Conservation (phyloP, 352 stramenopile species). For the Globisporangium okanoganense region DNA sequence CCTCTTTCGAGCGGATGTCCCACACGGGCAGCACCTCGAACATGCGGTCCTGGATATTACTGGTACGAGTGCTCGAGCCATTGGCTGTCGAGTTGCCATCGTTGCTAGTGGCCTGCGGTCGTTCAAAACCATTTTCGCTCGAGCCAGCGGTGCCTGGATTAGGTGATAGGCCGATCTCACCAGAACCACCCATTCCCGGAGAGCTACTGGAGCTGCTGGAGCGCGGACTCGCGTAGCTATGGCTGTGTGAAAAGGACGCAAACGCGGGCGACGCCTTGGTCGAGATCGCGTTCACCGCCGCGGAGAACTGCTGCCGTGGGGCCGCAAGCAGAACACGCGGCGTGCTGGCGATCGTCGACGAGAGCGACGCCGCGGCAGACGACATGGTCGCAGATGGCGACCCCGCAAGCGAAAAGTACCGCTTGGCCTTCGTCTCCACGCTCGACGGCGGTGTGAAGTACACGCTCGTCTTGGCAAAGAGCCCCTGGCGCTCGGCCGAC, state of each 20-base stretch:
- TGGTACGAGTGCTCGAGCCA: neutral
- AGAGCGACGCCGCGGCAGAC: constrained; percentile 64
- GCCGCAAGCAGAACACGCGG: constrained; percentile 57
- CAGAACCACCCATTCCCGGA: constrained; percentile 2
- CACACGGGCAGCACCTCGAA: constrained; percentile 26
- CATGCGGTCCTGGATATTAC: neutral
- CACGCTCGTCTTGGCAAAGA: constrained; percentile 49
- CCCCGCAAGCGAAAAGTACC: constrained; percentile 51
- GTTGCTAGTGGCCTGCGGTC: neutral
- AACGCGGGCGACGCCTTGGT: constrained; percentile 73
- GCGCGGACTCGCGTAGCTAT: constrained; percentile 14
- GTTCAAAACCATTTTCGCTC: neutral
- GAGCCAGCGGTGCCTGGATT: neutral
- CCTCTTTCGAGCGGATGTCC: constrained; percentile 53
- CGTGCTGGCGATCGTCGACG: constrained; percentile 70
- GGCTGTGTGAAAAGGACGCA: constrained; percentile 40
- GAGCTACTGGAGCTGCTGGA: constrained; percentile 10
- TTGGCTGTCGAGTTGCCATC: neutral
- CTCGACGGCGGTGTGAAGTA: constrained; percentile 64
- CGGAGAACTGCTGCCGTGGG: constrained; percentile 71
- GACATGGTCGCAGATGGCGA: constrained; percentile 69
- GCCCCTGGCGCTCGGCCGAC: constrained; percentile 17
- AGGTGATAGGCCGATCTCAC: neutral
- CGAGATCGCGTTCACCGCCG: constrained; percentile 71
- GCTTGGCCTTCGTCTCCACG: constrained; percentile 62